A percentile compares a stretch with the other conserved stretches of the same genome.
These are phyloP conservation scores for Allodekkera sacchari DNA, from an alignment of 805 yeast species.

Conservation along the genomic window DNA sequence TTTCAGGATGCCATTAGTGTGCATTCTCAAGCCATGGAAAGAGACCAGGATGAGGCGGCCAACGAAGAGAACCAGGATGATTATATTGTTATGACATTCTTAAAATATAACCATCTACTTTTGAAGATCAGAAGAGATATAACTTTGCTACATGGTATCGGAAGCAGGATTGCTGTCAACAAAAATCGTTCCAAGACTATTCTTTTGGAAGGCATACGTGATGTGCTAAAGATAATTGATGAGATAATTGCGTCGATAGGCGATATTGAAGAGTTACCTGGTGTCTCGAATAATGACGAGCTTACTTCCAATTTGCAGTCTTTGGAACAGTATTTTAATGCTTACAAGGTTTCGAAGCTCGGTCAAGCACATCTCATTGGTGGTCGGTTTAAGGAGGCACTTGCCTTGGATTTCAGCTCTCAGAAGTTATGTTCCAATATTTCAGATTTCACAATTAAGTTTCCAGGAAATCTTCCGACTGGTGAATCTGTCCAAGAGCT, in stretches of 20 bases:
- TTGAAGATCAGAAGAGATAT: slow-evolving; percentile 69
- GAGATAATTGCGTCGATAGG: slow-evolving; percentile 43
- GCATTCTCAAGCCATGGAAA: slow-evolving; percentile 48
- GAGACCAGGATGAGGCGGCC: slow-evolving; percentile 39
- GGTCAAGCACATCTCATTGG: slow-evolving; percentile 36
- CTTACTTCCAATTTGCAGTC: slow-evolving; percentile 45
- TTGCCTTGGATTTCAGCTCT: slow-evolving; percentile 34
- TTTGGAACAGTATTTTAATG: slow-evolving; percentile 39
- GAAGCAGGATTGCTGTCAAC: slow-evolving; percentile 18
- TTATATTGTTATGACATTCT: slow-evolving; percentile 67
- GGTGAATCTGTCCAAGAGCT: slow-evolving; percentile 25
- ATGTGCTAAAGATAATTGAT: slow-evolving; percentile 40
- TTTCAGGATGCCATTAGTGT: slow-evolving; percentile 66
- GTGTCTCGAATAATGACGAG: slow-evolving; percentile 81
- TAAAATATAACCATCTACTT: slow-evolving; percentile 58
- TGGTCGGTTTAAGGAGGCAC: slow-evolving; percentile 36
- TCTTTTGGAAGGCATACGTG: slow-evolving; percentile 28
- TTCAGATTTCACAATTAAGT: slow-evolving; percentile 7
- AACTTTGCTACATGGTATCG: slow-evolving; percentile 29
- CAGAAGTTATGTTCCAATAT: slow-evolving; percentile 4
- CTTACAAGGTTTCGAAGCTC: slow-evolving; percentile 34
- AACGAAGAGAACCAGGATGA: slow-evolving; percentile 57
- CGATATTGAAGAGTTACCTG: slow-evolving; percentile 75
- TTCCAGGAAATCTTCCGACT: slow-evolving; percentile 31
- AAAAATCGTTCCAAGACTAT: slow-evolving; percentile 15